phyloP scores from a whole-genome alignment of 306 rosid species.

The Pyrus communis region DNA sequence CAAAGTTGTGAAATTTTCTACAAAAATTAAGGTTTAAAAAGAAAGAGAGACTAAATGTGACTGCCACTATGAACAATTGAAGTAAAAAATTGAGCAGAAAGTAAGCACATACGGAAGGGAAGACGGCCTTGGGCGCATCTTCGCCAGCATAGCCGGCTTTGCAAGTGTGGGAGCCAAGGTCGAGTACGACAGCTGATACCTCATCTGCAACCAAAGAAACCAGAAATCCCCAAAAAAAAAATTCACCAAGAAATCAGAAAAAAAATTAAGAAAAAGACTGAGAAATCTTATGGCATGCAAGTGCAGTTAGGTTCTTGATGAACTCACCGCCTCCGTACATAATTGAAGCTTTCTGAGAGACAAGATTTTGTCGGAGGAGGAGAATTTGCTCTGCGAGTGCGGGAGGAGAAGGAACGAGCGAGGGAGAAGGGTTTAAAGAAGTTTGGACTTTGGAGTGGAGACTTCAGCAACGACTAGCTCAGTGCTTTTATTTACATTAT shows the following conservation, averaged over 20 bases:
- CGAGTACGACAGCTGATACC: slow-evolving; percentile 89
- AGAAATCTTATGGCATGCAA: background rate
- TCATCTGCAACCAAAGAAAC: slow-evolving; percentile 46
- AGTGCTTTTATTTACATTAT: background rate
- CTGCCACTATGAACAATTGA: background rate
- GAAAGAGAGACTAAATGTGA: background rate
- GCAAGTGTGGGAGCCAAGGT: slow-evolving; percentile 93
- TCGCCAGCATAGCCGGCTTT: slow-evolving; percentile 99
- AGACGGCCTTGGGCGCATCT: slow-evolving; percentile 98
- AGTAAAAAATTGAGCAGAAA: background rate
- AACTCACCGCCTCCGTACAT: slow-evolving; percentile 98
- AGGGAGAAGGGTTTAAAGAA: background rate
- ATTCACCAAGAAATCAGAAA: background rate
- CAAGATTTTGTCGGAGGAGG: background rate
- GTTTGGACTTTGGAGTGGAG: background rate
- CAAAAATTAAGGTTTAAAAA: background rate
- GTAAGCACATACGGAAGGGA: slow-evolving; percentile 63
- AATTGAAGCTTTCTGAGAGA: slow-evolving; percentile 21
- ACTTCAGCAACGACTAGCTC: background rate
- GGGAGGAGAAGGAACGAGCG: background rate
- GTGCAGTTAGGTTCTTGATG: background rate
- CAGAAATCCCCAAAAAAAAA: background rate
- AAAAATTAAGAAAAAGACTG: background rate
- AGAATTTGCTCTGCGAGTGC: background rate
- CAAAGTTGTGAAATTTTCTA: background rate